Conservation (phyloP, 164 flowering plant species). For the Tetrastigma voinierianum region DNA sequence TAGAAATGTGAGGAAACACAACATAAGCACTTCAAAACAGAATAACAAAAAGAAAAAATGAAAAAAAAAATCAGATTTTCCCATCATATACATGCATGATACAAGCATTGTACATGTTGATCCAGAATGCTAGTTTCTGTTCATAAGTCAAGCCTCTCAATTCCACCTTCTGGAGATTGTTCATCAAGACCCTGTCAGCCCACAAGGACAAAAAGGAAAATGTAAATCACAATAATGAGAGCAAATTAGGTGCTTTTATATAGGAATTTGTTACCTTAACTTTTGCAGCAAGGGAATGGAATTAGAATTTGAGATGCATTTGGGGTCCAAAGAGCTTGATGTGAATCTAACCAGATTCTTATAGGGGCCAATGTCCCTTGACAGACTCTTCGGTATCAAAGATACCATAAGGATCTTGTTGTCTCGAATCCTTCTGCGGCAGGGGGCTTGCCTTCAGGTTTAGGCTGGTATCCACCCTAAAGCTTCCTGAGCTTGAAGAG, state of each 20-base stretch:
- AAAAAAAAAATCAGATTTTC: conserved; percentile 4
- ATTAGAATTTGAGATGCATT: conserved; percentile 60
- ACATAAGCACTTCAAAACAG: no score
- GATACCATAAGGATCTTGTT: conserved; percentile 88
- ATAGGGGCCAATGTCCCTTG: conserved; percentile 95
- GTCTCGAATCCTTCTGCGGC: conserved; percentile 61
- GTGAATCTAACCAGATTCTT: conserved; percentile 82
- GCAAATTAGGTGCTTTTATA: neutral
- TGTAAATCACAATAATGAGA: neutral
- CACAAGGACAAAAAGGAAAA: conserved; percentile 1
- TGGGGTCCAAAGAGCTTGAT: conserved; percentile 67
- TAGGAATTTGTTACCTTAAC: conserved; percentile 46
- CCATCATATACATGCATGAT: conserved; percentile 78
- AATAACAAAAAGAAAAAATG: neutral
- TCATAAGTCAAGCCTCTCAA: conserved; percentile 53
- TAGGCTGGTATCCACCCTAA: conserved; percentile 43
- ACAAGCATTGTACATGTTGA: conserved; percentile 98
- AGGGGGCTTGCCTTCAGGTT: conserved; percentile 35
- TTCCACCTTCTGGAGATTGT: conserved; percentile 63
- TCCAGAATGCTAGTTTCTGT: conserved; percentile 95
- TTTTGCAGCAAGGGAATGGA: conserved; percentile 64
- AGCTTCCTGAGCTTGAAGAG: conserved; percentile 59
- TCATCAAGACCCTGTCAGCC: conserved; percentile 52
- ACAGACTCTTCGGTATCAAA: conserved; percentile 71
- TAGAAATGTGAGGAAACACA: neutral